A percentile compares a stretch with the other conserved stretches of the same genome.
Evolutionary conservation across 371 early-diverging fungal genomes (phyloP).

Genomic region (Dinochytrium kinnereticum): DNA sequence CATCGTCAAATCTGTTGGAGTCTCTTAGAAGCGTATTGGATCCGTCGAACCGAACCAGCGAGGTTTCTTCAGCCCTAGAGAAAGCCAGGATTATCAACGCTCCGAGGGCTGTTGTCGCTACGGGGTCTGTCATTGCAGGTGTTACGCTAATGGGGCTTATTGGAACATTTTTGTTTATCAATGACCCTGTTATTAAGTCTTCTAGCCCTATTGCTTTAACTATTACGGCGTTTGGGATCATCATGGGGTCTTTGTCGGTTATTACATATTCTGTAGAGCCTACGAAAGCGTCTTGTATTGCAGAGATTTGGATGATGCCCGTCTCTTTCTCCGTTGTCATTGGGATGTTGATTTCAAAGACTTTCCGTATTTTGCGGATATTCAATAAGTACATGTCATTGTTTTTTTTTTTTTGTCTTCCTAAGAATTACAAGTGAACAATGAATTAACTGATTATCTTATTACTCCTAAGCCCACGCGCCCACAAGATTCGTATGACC

Average conservation of each 20-base stretch:
- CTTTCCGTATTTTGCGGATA: slow-evolving; percentile 29
- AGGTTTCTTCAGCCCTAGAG: background rate
- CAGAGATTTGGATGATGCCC: slow-evolving; percentile 28
- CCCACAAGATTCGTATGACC: slow-evolving; percentile 17
- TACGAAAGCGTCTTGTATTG: slow-evolving; percentile 16
- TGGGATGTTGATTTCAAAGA: slow-evolving; percentile 25
- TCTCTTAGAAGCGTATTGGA: slow-evolving; percentile 8
- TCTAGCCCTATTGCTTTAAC: slow-evolving; percentile 12
- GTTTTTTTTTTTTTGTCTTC: background rate
- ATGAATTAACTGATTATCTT: background rate
- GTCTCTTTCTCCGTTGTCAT: slow-evolving; percentile 19
- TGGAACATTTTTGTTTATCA: background rate
- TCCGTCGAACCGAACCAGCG: background rate
- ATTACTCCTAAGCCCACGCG: slow-evolving; percentile 25
- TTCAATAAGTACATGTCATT: slow-evolving; percentile 26
- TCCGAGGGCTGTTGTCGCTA: slow-evolving; percentile 12
- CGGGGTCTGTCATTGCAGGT: slow-evolving; percentile 1
- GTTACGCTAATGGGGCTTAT: slow-evolving; percentile 5
- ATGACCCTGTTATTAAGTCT: slow-evolving; percentile 22
- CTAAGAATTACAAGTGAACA: background rate
- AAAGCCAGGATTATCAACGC: slow-evolving; percentile 9
- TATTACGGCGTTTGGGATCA: slow-evolving; percentile 20
- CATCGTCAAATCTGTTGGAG: background rate
- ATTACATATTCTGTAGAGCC: slow-evolving; percentile 14
- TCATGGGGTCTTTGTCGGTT: slow-evolving; percentile 12